Base-by-base conservation (phyloP, 257 asterid species). In the Solanum corneliomulleri region DNA sequence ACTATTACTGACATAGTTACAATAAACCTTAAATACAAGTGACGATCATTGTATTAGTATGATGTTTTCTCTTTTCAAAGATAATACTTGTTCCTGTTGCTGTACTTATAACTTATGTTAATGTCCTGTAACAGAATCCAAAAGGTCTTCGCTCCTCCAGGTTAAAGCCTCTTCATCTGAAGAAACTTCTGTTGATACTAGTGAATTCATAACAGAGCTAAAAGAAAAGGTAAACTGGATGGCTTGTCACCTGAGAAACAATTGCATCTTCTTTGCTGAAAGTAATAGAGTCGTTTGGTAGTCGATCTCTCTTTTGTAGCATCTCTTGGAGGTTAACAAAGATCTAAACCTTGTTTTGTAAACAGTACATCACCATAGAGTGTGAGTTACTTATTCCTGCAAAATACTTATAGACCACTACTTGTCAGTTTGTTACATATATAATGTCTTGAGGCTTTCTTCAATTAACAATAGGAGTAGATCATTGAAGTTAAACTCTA, bases 131-230 rank as follows among this genome's bases (percentile, higher is more conserved):
- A 86, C 93, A 96, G 99, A 87, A 86, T 83, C 93, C 25, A 90
- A 91, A 89, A 92, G 94, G 91, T 82, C 95, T 78, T 89, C 91
- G 80, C 90, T 89, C 84, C 87, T 90, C 86, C 89, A 86, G 58
- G 93, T 90, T 87, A 97, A 92, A 89, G 98, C 99, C 82, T 82
- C 96, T 60, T 94, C 98, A 35, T 95, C 99, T 23, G 98, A 95
- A 5, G 98, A 96, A 91, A 39, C 96, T 42, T 21, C 87, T 18
- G 64, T 92, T 5, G 98, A 97, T 89, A 44, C 95, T 87, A 90
- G 84, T 85, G 98, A 95, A 87, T 85, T 95, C 75, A 29, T 97
- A 82, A 66, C 91, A 2, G 99, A 97, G 91, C 92, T 97, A 31
- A 94, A 95, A 87, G 92, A 93, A 89, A 97, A 95, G 98, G 99